Evolutionary conservation across 2,329 filamentous ascomycete species (phyloP).

Genomic region (Ophiocordyceps camponoti-rufipedis): DNA sequence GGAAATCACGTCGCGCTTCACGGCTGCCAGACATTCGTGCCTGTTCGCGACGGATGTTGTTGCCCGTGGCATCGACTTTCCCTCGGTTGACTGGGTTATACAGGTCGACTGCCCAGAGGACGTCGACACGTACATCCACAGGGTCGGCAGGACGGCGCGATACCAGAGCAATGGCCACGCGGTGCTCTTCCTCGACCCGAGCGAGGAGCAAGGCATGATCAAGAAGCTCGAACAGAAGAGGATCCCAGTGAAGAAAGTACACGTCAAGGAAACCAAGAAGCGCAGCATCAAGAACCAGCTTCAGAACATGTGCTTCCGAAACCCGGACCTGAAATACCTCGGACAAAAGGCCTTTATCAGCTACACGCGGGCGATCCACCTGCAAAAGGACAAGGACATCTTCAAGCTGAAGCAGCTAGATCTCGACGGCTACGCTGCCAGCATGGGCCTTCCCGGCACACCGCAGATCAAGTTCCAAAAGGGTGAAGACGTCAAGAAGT

Average conservation of each 20-base stretch:
- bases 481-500: conserved; percentile 67
- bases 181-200: conserved; percentile 80
- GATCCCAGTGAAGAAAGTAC: conserved; percentile 73
- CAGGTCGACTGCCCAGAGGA: conserved; percentile 96
- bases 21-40: conserved; percentile 63
- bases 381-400: conserved; percentile 82
- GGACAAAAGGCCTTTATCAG: conserved; percentile 92
- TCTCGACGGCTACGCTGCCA: conserved; percentile 69
- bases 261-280: conserved; percentile 78
- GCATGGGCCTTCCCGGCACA: conserved; percentile 74
- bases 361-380: conserved; percentile 66
- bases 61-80: conserved; percentile 86
- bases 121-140: conserved; percentile 92
- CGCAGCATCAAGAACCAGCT: conserved; percentile 68
- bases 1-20: conserved; percentile 75
- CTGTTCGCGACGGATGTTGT: conserved; percentile 93
- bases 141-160: conserved; percentile 84
- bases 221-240: conserved; percentile 73
- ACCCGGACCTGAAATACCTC: conserved; percentile 82
- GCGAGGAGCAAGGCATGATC: conserved; percentile 83
- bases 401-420: conserved; percentile 74
- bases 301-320: conserved; percentile 91
- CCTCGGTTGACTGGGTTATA: conserved; percentile 96
- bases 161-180: conserved; percentile 79
- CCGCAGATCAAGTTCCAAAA: conserved; percentile 89